Evolutionary conservation across 352 stramenopile species (phyloP).

Genomic region (Phytophthora podocarpi): DNA sequence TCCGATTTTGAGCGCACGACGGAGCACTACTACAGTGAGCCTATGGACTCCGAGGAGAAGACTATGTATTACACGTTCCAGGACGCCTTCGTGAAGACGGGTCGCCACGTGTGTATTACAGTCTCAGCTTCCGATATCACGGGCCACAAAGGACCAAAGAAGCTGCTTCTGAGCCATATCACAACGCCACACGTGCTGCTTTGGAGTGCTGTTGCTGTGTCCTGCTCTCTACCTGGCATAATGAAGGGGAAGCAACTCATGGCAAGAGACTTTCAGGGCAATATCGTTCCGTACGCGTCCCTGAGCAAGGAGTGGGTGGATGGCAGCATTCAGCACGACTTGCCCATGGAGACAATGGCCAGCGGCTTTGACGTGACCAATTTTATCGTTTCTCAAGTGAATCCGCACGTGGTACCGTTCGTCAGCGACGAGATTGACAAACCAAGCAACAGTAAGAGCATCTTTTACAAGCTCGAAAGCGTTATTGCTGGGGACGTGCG

Average conservation of each 20-base stretch:
- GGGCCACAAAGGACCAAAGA: constrained; percentile 79
- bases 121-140: constrained; percentile 91
- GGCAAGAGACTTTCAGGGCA: constrained; percentile 75
- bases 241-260: constrained; percentile 91
- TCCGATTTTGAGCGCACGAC: constrained; percentile 84
- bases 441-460: constrained; percentile 61
- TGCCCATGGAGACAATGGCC: constrained; percentile 94
- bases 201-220: constrained; percentile 90
- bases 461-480: constrained; percentile 81
- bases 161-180: constrained; percentile 93
- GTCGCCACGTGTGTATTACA: constrained; percentile 94
- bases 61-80: constrained; percentile 91
- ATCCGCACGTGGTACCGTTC: constrained; percentile 93
- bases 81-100: constrained; percentile 92
- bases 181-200: constrained; percentile 93
- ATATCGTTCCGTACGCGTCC: constrained; percentile 90
- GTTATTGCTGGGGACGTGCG: constrained; percentile 78
- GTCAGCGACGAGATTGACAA: constrained; percentile 89
- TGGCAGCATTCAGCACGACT: constrained; percentile 90
- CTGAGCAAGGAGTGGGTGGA: constrained; percentile 94
- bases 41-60: constrained; percentile 48
- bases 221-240: constrained; percentile 91
- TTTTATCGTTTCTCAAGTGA: constrained; percentile 91
- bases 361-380: constrained; percentile 95
- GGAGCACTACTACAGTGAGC: constrained; percentile 91